Base-by-base conservation (phyloP, 2,329 filamentous ascomycete species). In the Fusarium hostae region DNA sequence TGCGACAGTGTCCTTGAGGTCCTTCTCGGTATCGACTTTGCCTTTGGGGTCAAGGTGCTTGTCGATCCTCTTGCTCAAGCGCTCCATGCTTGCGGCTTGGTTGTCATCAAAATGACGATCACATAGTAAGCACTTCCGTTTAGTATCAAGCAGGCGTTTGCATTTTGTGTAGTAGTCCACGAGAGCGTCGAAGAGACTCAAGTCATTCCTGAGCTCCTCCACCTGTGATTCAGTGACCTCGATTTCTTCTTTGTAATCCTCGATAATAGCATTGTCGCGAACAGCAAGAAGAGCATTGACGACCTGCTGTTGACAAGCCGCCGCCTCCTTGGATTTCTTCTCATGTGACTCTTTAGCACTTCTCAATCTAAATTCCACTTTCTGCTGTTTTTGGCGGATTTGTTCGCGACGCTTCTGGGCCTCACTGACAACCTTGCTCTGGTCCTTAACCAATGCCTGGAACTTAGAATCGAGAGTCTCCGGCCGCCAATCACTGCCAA, bases 41-140 rank as follows among this genome's bases (percentile, higher is more conserved):
- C 89, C 86, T 60, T 89, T 87, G 37, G 89, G 89, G 45, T 89
- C 85, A 26, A 90, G 85, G 50, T 88, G 86, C 59, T 88, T 86
- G 63, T 91, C 86, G 37, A 98, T 86, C 76, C 90, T 92, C 43
- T 88, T 86, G 54, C 90, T 83, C 67, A 97, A 86, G 57, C 84
- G 88, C n/a, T 86, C 90, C 70, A 87, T 74, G 58, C 79, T 90
- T 75, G 87, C 89, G 35, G 82, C 86, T 73, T 84, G 84, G 76
- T 86, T 83, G 77, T 89, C 89, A 80, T 84, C 83, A 78, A 97
- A 94, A 7, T 85, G 81, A 58, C 94, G 89, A 45, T 89, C 86
- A 78, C 95, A 98, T 26, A 96, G 88, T 37, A 89, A 87, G 79
- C 95, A 98, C 47, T 87, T 88, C 73, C 94, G 92, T 59, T 92